phyloP scores from a whole-genome alignment of 83 land plant species.

The Picea mariana region DNA sequence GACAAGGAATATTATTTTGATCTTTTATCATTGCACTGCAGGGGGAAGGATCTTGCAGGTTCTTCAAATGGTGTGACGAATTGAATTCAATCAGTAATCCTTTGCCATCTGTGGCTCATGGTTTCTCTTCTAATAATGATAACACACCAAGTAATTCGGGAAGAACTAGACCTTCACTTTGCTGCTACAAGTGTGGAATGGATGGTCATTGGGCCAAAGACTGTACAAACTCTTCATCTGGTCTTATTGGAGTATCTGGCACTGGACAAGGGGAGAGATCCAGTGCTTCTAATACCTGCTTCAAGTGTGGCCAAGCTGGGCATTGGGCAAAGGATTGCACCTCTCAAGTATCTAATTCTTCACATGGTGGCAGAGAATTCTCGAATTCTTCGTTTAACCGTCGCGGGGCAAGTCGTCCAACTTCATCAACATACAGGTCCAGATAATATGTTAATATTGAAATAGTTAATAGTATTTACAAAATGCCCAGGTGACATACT shows the following conservation, averaged over 20 bases:
- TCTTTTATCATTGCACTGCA: background rate
- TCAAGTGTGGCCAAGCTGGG: constrained; percentile 12
- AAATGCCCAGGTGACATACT: background rate
- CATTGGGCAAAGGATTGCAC: constrained; percentile 8
- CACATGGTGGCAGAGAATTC: background rate
- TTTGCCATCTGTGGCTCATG: background rate
- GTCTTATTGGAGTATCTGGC: background rate
- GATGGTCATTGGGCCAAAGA: constrained; percentile 11
- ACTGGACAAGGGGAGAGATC: constrained; percentile 3
- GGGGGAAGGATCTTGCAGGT: background rate
- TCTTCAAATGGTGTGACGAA: constrained; percentile 14
- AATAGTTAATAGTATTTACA: background rate
- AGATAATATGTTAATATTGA: background rate
- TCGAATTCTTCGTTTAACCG: background rate
- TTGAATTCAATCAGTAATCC: background rate
- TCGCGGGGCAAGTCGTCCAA: background rate
- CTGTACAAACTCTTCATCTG: background rate
- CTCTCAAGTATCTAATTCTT: background rate
- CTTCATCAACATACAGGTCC: background rate
- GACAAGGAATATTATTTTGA: no score
- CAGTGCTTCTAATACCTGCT: background rate
- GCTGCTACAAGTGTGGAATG: constrained; percentile 10
- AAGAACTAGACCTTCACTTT: constrained; percentile 9
- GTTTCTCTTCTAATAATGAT: background rate
- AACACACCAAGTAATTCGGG: background rate